Evolutionary conservation across 768 basidiomycete genomes (phyloP).

Genomic region (Lentinula aciculospora): DNA sequence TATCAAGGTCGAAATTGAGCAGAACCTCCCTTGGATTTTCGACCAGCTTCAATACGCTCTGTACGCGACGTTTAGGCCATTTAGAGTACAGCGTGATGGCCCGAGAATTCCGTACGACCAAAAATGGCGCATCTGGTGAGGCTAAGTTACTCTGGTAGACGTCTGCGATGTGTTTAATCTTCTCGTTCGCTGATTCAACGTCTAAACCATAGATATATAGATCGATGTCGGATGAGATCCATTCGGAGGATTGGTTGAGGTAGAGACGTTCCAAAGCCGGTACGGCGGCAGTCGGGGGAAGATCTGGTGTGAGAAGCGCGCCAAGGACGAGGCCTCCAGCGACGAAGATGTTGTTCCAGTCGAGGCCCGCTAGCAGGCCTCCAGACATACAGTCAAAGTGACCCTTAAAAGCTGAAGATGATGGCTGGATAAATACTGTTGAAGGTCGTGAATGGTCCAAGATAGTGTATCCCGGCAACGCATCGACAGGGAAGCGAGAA

Average conservation of each 20-base stretch:
- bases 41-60: slow-evolving; percentile 14
- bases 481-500: neutral
- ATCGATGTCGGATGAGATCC: slow-evolving; percentile 13
- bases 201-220: slow-evolving; percentile 12
- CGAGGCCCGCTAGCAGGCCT: slow-evolving; percentile 9
- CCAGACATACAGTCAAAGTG: slow-evolving; percentile 11
- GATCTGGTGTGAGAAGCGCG: slow-evolving; percentile 9
- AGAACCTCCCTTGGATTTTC: slow-evolving; percentile 10
- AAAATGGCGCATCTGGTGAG: slow-evolving; percentile 8
- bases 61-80: slow-evolving; percentile 12
- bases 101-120: slow-evolving; percentile 14
- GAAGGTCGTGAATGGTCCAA: slow-evolving; percentile 6
- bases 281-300: neutral
- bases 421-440: slow-evolving; percentile 9
- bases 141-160: slow-evolving; percentile 10
- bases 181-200: slow-evolving; percentile 9
- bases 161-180: slow-evolving; percentile 11
- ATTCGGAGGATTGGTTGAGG: slow-evolving; percentile 8
- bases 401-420: slow-evolving; percentile 6
- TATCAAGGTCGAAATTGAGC: slow-evolving; percentile 14
- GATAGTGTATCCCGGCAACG: slow-evolving; percentile 10
- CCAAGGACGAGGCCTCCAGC: slow-evolving; percentile 13
- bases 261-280: neutral
- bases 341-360: slow-evolving; percentile 13
- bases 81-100: slow-evolving; percentile 13